Percentiles rank a stretch among this genome's conserved stretches.
Conservation (phyloP, 768 basidiomycete species). For the Pulveroboletus ravenelii region DNA sequence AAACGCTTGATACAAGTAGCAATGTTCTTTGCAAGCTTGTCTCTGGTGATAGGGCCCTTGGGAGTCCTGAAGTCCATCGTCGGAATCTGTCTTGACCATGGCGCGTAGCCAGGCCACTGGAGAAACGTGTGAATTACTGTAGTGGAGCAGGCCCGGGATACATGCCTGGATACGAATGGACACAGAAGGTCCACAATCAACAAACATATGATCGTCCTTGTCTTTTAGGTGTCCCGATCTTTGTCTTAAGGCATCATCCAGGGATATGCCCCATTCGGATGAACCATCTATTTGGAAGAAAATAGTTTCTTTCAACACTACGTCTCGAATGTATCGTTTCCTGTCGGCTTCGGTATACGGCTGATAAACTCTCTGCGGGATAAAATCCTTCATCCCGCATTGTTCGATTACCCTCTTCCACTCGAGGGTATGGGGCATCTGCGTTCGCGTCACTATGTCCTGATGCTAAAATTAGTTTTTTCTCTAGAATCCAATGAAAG, state of each 20-base stretch:
- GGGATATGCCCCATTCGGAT: constrained; percentile 53
- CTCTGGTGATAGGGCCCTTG: constrained; percentile 69
- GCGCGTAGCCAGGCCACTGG: constrained; percentile 77
- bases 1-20: constrained; percentile 73
- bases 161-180: constrained; percentile 73
- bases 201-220: constrained; percentile 65
- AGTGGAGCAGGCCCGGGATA: background rate
- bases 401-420: constrained; percentile 21
- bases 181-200: constrained; percentile 71
- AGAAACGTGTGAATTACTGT: constrained; percentile 1
- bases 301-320: constrained; percentile 58
- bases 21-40: constrained; percentile 77
- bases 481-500: background rate
- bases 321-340: constrained; percentile 71
- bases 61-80: constrained; percentile 78
- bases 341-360: constrained; percentile 76
- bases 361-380: constrained; percentile 69
- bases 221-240: constrained; percentile 50
- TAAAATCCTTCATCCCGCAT: constrained; percentile 41
- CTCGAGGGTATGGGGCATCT: constrained; percentile 22
- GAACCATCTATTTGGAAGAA: constrained; percentile 54
- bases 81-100: constrained; percentile 79
- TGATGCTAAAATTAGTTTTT: constrained; percentile 6
- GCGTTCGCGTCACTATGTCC: constrained; percentile 19
- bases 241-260: constrained; percentile 60